Base-by-base conservation (phyloP, 1,284 basidiomycete species). In the Sanguinoderma infundibulare region DNA sequence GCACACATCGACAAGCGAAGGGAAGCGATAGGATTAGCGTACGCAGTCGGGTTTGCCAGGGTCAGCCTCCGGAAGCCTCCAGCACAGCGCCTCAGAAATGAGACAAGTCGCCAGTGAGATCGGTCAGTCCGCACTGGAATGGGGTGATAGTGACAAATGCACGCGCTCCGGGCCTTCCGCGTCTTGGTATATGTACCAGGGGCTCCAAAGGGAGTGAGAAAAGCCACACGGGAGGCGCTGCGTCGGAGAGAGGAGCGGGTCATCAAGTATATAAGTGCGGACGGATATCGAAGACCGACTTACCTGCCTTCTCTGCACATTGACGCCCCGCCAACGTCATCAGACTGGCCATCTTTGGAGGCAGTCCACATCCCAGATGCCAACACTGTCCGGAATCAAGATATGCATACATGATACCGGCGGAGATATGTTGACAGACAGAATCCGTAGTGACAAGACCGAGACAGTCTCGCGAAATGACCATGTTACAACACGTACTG, bases 141-240 rank as follows among this genome's bases (percentile, higher is more conserved):
- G 50, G 65, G 61, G 57, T 66, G 63, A 65, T 60, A 62, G 46
- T 49, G 46, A 49, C 46, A 49, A 49, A 51, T 51, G 30, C n/a
- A 30, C 49, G 49, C 32, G 20, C 32, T 22, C 30, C n/a, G 30
- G 49, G 7, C n/a, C 30, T 20, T 22, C 32, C 32, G 20, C 49
- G 22, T 24, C 49, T 51, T 17, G 12, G 17, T 24, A 24, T 35
- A 51, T 15, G 34, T 46, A 36, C 35, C 30, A 32, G 53, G 46
- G 57, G 51, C 53, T 52, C 42, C 39, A 4, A 26, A 28, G n/a
- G 32, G n/a, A 28, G 30, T 20, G 22, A 34, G 40, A 50, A 40
- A 20, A 20, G 9, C 34, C 46, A n/a, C 32, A 51, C 49, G 32
- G 15, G 20, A 20, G 40, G 5, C 36, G 20, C 20, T 53, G 52